Conservation (phyloP, 163 green algal genomes). For the Volvox carteri region DNA sequence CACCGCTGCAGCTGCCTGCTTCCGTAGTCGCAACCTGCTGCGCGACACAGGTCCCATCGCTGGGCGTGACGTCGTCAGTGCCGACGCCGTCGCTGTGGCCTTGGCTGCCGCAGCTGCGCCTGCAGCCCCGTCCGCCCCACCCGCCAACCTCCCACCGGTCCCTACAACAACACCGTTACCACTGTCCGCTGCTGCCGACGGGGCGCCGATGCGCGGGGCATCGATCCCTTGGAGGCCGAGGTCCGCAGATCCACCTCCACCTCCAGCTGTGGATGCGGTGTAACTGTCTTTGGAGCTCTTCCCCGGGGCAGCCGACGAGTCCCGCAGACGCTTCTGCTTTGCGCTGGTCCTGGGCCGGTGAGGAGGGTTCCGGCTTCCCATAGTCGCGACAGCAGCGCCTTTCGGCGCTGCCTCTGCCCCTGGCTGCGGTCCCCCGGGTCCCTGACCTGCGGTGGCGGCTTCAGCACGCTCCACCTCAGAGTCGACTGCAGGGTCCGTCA, state of each 20-base stretch:
- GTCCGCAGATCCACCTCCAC: too few species aligned
- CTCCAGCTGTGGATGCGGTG: too few species aligned
- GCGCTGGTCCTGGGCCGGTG: neutral
- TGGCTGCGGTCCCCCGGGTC: neutral
- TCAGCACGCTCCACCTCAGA: neutral
- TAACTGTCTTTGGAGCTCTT: neutral
- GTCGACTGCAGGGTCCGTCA: neutral
- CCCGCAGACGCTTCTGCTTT: neutral
- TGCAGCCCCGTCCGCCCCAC: neutral
- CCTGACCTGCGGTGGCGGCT: neutral
- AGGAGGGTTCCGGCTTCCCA: neutral
- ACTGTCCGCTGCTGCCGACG: neutral
- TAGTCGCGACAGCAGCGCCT: neutral
- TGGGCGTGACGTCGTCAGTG: too few species aligned
- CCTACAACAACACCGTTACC: neutral
- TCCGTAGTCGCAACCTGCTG: neutral
- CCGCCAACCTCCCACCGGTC: neutral
- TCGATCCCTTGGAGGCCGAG: too few species aligned
- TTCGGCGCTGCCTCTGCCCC: neutral
- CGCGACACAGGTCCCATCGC: neutral
- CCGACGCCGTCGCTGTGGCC: neutral
- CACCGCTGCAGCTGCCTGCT: neutral
- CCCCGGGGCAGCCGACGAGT: neutral
- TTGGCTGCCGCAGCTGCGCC: neutral
- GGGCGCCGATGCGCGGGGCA: neutral